A percentile compares a stretch with the other conserved stretches of the same genome.
These are phyloP conservation scores for Ogataea ramenticola DNA, from an alignment of 805 yeast species.

Conservation along the genomic window DNA sequence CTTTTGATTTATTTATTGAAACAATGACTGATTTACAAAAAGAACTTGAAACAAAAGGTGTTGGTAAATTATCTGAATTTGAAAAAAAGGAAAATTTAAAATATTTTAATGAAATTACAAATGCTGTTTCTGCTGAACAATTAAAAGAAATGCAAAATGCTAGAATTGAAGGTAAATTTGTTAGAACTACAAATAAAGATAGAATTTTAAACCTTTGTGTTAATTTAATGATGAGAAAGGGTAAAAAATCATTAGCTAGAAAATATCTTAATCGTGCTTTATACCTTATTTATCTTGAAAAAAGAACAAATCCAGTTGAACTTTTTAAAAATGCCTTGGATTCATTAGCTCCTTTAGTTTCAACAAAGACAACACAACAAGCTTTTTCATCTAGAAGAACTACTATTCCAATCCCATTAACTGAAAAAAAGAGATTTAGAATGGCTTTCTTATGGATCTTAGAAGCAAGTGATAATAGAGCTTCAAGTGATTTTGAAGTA, in stretches of 20 bases:
- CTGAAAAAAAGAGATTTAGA: slow-evolving; percentile 75
- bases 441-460: slow-evolving; percentile 87
- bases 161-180: not conserved
- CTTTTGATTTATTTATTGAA: slow-evolving; percentile 22
- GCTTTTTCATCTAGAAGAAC: slow-evolving; percentile 79
- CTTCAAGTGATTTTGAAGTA: slow-evolving; percentile 75
- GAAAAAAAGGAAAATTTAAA: slow-evolving; percentile 6
- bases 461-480: slow-evolving; percentile 75
- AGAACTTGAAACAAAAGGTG: slow-evolving; percentile 19
- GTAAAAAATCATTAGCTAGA: slow-evolving; percentile 77
- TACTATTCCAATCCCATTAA: slow-evolving; percentile 71
- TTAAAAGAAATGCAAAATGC: slow-evolving; percentile 54
- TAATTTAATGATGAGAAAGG: slow-evolving; percentile 87
- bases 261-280: slow-evolving; percentile 68
- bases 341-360: slow-evolving; percentile 76
- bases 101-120: not conserved
- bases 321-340: slow-evolving; percentile 71
- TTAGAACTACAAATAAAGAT: slow-evolving; percentile 31
- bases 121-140: slow-evolving; percentile 7
- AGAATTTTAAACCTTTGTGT: slow-evolving; percentile 72
- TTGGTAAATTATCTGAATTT: slow-evolving; percentile 11
- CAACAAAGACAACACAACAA: slow-evolving; percentile 67
- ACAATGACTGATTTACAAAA: slow-evolving; percentile 21
- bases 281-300: slow-evolving; percentile 65
- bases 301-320: slow-evolving; percentile 73